Evolutionary conservation across 2,329 filamentous ascomycete species (phyloP), one percentile per base, ranked within the genome.

Genomic region (Penicillium sp.): DNA sequence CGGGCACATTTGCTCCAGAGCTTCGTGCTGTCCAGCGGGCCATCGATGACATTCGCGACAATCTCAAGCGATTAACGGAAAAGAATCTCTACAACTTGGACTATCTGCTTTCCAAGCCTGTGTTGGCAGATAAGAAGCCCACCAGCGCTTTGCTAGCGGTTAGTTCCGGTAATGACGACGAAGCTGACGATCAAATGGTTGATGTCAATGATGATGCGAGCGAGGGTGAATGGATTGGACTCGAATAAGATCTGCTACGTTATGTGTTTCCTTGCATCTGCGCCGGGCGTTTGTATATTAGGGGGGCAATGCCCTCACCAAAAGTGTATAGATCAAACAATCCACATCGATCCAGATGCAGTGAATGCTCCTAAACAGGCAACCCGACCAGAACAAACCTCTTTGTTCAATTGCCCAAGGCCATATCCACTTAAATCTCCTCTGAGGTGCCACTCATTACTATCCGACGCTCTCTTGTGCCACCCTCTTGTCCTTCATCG

Each of bases 61-160:
- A 95, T 57, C 76, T 96, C 45, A 79, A 86, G 61, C 77, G 80
- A 50, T 66, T 95, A 47, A 85, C 85, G 0, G 88, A 95, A 52
- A 84, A 89, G 61, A 96, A 95, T 56, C 74, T 84, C 35, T 93
- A 94, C 67, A 84, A 84, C 62, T 80, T 95, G 37, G 86, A 94
- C 56, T 95, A 93, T 57, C 69, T 95, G 20, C 67, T 84, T 2
- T 70, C 69, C 12, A 74, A 76, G 57, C 73, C 74, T 7, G 51
- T 62, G 5, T 55, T 65, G 7, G 46, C 56, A 37, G 46, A 56
- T 44, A 49, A 59, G 44, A 59, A 58, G 42, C 48, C 41, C 25
- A 41, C 49, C 37, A 47, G 41, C 30, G 51, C 59, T 39, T 46
- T 54, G n/a, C 51, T 60, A 17, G 60, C 57, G 22, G 47, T 55